A percentile compares a stretch with the other conserved stretches of the same genome.
Evolutionary conservation across 225 moss, liverwort and hornwort species (phyloP).

Genomic region (Neckera pumila): DNA sequence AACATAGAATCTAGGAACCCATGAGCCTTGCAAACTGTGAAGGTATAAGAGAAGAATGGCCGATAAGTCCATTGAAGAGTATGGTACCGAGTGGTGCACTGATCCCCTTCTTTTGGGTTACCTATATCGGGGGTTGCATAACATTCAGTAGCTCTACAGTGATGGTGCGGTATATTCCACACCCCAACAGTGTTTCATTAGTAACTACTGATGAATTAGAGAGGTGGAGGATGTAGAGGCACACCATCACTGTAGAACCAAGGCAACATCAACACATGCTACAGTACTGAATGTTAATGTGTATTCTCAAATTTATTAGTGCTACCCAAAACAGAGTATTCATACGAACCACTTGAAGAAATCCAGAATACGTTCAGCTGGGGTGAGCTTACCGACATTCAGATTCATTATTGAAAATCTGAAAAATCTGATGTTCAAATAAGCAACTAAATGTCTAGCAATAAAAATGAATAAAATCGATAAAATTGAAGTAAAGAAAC

Average conservation of each 20-base stretch:
- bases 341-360: not conserved
- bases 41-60: no score
- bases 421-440: not conserved
- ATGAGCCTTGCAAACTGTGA: not conserved
- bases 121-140: not conserved
- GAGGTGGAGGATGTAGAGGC: no score
- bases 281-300: no score
- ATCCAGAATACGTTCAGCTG: fast-evolving
- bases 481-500: not conserved
- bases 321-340: not conserved
- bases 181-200: no score
- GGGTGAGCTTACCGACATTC: not conserved
- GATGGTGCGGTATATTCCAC: no score
- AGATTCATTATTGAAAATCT: not conserved
- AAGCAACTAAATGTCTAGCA: not conserved
- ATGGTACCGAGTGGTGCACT: not conserved
- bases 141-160: no score
- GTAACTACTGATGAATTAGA: no score
- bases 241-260: no score
- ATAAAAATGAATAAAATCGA: not conserved
- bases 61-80: not conserved
- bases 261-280: no score
- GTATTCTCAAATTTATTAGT: not conserved
- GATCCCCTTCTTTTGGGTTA: no score
- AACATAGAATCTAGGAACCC: no score